Base-by-base conservation (phyloP, 1,284 basidiomycete species). In the Tetrapyrgos nigripes region DNA sequence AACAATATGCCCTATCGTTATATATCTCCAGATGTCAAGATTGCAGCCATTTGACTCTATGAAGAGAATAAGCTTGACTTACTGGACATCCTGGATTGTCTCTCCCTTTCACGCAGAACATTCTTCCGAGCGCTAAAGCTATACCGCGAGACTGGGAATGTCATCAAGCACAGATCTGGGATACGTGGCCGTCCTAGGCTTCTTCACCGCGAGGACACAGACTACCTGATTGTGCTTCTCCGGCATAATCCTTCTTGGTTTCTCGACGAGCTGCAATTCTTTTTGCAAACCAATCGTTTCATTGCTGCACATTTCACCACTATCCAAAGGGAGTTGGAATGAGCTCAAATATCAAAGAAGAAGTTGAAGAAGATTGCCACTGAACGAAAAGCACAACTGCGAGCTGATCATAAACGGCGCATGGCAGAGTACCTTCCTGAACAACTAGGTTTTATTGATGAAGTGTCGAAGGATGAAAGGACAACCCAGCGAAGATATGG, bases 231-330 rank as follows among this genome's bases (percentile, higher is more conserved):
- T 1, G 44, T 55, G 6, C 64, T 72, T 24, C 59, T 73, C 37
- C 37, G 48, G 6, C 58, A 67, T 35, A 53, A 58, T 26, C 68
- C 70, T 35, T 63, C 70, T 44, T 68, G 51, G 45, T 73, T 73
- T 48, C 61, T 73, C 13, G 70, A 73, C 48, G 64, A 73, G 43
- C 60, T 73, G 13, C 64, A 60, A 2, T n/a, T 57, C n/a, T 65
- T 72, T 13, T 50, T 72, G 0, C 6, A 60, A 10, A 59, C 40
- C 14, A 72, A 73, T 40, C 50, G 63, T 3, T 71, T 70, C 53
- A 68, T 75, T 13, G 64, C 65, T 33, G 66, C 68, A 10, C 68
- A 73, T 58, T 69, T 61, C 53, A 57, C 67, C 1, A 71, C 70
- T 1, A 66, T 73, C 29, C 53, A 57, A 33, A 47, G 54, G 4